Evolutionary conservation across 805 yeast genomes (phyloP).

Genomic region (Debaryomyces prosopidis): DNA sequence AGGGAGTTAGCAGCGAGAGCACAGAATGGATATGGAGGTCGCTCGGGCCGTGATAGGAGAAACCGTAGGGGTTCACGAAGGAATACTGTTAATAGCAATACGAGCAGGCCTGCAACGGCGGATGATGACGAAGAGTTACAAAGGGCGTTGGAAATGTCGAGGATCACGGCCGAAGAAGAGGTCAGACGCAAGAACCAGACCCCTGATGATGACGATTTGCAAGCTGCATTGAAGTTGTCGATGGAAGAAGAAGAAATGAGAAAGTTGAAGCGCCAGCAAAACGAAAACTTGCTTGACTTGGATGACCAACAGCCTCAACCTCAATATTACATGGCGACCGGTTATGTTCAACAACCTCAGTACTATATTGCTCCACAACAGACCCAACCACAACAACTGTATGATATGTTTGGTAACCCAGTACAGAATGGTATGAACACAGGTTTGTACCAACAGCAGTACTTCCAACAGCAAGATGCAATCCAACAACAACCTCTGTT

Average conservation of each 20-base stretch:
- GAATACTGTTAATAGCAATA: not conserved
- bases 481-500: constrained; percentile 26
- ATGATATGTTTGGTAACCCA: constrained; percentile 70
- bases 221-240: constrained; percentile 68
- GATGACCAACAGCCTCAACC: constrained; percentile 40
- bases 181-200: constrained; percentile 50
- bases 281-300: constrained; percentile 53
- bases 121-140: constrained; percentile 75
- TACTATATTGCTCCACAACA: constrained; percentile 17
- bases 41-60: constrained; percentile 25
- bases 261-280: constrained; percentile 43
- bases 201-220: constrained; percentile 60
- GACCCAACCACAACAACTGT: constrained; percentile 31
- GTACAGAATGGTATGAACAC: constrained; percentile 55
- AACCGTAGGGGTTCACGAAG: constrained; percentile 19
- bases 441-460: constrained; percentile 47
- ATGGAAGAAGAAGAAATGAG: constrained; percentile 76
- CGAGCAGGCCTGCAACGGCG: constrained; percentile 20
- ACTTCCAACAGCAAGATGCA: constrained; percentile 27
- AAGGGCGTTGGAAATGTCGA: constrained; percentile 78
- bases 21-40: constrained; percentile 22
- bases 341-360: constrained; percentile 20
- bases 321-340: constrained; percentile 27
- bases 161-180: constrained; percentile 82
- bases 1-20: constrained; percentile 46